Percentiles rank a stretch among this genome's conserved stretches.
Conservation (phyloP, 139 green algal genomes). For the Picochlorum sp. region DNA sequence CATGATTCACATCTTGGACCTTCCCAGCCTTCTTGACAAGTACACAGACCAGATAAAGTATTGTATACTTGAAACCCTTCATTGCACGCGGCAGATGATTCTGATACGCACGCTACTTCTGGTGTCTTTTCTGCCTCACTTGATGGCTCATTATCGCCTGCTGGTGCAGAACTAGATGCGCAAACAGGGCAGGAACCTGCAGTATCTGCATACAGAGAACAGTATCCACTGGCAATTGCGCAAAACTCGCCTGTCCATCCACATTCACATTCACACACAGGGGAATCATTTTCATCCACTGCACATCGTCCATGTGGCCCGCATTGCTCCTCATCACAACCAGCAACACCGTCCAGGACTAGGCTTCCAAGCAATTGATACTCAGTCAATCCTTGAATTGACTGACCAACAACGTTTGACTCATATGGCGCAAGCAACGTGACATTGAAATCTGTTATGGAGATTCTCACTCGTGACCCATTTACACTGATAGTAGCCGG, state of each 20-base stretch:
- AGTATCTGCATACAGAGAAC: conserved; percentile 4
- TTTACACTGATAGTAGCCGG: neutral
- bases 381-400: neutral
- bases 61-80: conserved; percentile 8
- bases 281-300: neutral
- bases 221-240: conserved; percentile 9
- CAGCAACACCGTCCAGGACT: conserved; percentile 1
- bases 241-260: conserved; percentile 16
- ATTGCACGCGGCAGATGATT: conserved; percentile 9
- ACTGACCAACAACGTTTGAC: neutral
- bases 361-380: neutral
- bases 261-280: conserved; percentile 21
- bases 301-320: conserved; percentile 18
- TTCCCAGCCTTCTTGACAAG: conserved; percentile 18
- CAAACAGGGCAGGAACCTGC: neutral
- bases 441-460: neutral
- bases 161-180: neutral
- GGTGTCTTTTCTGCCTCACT: neutral
- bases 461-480: neutral
- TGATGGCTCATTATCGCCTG: neutral
- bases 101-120: neutral
- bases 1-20: conserved; percentile 32
- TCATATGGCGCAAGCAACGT: neutral
- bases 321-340: conserved; percentile 14
- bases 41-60: conserved; percentile 2